A percentile compares a stretch with the other conserved stretches of the same genome.
phyloP scores from a whole-genome alignment of 257 asterid species.

The Striga asiatica region DNA sequence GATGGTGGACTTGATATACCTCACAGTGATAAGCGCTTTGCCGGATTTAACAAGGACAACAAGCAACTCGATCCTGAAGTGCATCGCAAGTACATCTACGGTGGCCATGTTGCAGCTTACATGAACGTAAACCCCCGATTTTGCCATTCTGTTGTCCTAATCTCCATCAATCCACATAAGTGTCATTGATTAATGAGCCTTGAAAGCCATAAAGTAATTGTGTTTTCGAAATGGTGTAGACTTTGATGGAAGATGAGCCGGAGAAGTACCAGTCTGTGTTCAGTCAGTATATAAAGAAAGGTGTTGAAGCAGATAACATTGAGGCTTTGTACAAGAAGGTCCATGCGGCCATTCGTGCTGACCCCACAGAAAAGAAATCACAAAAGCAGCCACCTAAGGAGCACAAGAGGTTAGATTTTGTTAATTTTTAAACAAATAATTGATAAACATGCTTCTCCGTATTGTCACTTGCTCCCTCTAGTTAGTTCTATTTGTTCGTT shows the following conservation, averaged over 20 bases:
- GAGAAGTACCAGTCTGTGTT: conserved; percentile 40
- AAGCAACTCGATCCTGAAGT: conserved; percentile 58
- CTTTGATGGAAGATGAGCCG: conserved; percentile 40
- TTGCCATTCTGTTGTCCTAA: neutral
- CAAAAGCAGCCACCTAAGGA: conserved; percentile 31
- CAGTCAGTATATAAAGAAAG: conserved; percentile 25
- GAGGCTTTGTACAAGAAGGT: conserved; percentile 41
- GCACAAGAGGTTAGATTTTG: conserved; percentile 32
- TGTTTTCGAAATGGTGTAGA: too few relatives aligned
- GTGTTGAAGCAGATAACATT: conserved; percentile 26
- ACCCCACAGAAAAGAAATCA: conserved; percentile 26
- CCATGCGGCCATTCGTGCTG: conserved; percentile 40
- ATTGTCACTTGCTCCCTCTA: too few relatives aligned
- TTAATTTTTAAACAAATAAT: too few relatives aligned
- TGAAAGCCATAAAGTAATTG: neutral
- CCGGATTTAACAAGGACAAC: conserved; percentile 56
- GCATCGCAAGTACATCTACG: conserved; percentile 63
- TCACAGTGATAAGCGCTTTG: conserved; percentile 76
- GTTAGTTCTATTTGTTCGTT: too few relatives aligned
- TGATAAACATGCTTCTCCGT: too few relatives aligned
- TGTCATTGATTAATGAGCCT: neutral
- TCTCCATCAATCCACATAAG: neutral
- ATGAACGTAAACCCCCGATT: conserved; percentile 67
- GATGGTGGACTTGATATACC: conserved; percentile 81
- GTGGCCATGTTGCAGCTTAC: conserved; percentile 60